These are phyloP conservation scores for Dysphania ambrosioides DNA, from an alignment of 148 eudicot species.

Conservation along the genomic window DNA sequence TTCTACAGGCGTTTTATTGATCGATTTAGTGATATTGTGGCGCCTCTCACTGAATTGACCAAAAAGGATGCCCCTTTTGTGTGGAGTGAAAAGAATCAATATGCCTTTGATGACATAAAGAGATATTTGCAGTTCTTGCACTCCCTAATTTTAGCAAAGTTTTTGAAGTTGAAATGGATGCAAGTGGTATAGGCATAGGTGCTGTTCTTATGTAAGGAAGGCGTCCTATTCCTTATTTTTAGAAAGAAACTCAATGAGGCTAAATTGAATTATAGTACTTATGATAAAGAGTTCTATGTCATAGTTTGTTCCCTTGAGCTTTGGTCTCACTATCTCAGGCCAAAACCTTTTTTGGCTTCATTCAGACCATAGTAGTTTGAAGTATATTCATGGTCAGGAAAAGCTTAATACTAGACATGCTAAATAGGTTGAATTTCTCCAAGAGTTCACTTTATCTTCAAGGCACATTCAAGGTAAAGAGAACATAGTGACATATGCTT, in stretches of 20 bases:
- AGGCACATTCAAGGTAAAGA: too few species aligned
- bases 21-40: too few species aligned
- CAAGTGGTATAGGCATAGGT: too few species aligned
- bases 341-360: not conserved
- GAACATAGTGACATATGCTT: too few species aligned
- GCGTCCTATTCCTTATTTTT: not conserved
- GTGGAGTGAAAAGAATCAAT: not conserved
- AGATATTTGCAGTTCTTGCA: too few species aligned
- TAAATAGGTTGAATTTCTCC: too few species aligned
- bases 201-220: not conserved
- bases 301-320: too few species aligned
- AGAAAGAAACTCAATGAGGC: not conserved
- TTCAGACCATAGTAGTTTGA: not conserved
- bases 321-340: too few species aligned
- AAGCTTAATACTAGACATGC: not conserved
- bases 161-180: too few species aligned
- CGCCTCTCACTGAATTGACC: not conserved
- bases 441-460: too few species aligned
- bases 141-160: not conserved
- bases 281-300: too few species aligned
- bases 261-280: not conserved
- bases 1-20: too few species aligned
- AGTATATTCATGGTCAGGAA: not conserved
- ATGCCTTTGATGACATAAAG: not conserved
- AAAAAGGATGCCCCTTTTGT: not conserved